A percentile compares a stretch with the other conserved stretches of the same genome.
Conservation (phyloP, 108 stramenopile genomes). For the Nitzschia sp. region DNA sequence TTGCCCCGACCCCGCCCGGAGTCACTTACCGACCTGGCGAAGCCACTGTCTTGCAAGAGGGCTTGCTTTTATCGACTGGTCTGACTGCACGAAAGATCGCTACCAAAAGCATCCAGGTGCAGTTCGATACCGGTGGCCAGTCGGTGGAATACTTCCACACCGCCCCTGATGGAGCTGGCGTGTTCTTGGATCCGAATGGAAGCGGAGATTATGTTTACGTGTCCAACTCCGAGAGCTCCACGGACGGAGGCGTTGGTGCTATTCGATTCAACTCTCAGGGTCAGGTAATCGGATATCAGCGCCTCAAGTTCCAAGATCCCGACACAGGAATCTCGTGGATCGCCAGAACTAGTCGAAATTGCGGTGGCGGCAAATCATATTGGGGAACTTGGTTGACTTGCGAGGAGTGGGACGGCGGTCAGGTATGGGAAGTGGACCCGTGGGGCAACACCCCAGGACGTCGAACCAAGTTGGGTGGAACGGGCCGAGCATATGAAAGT, state of each 20-base stretch:
- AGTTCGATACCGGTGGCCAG: constrained; percentile 13
- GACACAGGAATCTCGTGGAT: background rate
- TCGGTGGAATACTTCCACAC: constrained; percentile 37
- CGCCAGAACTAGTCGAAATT: constrained; percentile 42
- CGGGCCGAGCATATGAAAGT: constrained; percentile 14
- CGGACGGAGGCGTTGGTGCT: constrained; percentile 55
- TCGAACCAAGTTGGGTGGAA: background rate
- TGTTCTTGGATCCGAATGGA: constrained; percentile 35
- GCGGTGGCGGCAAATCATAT: constrained; percentile 48
- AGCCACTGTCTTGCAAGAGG: constrained; percentile 28
- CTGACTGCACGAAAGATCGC: constrained; percentile 32
- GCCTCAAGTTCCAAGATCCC: constrained; percentile 19
- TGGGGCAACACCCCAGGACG: background rate
- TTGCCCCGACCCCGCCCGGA: background rate
- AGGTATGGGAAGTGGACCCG: constrained; percentile 34
- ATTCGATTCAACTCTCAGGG: constrained; percentile 47
- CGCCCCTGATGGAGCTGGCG: constrained; percentile 49
- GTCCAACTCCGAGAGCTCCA: constrained; percentile 50
- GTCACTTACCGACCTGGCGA: constrained; percentile 36
- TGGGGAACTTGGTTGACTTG: constrained; percentile 41
- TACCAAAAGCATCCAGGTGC: constrained; percentile 11
- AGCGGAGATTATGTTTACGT: constrained; percentile 58
- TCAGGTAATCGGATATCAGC: constrained; percentile 37
- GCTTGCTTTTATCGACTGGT: constrained; percentile 29
- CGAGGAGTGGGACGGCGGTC: constrained; percentile 30